Conservation (phyloP, 164 flowering plant genomes). For the Echeveria elegans region DNA sequence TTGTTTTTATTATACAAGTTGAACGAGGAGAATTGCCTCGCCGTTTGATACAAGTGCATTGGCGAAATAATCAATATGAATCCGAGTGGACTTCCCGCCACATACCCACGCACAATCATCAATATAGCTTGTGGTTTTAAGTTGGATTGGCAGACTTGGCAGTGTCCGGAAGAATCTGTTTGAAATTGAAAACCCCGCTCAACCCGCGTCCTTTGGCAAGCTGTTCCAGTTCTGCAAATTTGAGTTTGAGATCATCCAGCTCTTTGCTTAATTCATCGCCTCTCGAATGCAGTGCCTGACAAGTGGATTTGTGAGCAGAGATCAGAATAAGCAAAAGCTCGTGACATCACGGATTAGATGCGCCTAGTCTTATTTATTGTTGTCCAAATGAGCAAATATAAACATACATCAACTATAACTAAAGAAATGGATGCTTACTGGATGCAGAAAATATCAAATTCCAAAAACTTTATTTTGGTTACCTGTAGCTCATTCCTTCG, state of each 20-base stretch:
- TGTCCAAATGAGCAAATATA: too few species aligned
- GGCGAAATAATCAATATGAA: neutral
- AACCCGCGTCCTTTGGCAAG: slow-evolving; percentile 52
- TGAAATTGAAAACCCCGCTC: slow-evolving; percentile 38
- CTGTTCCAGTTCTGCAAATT: slow-evolving; percentile 45
- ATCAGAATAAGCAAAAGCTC: too few species aligned
- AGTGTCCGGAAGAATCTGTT: slow-evolving; percentile 21
- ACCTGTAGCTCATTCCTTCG: slow-evolving; percentile 62
- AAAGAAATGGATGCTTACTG: too few species aligned
- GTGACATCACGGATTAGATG: too few species aligned
- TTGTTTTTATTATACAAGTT: neutral
- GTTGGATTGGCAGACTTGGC: slow-evolving; percentile 19
- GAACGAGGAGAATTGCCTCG: neutral
- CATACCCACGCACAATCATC: too few species aligned
- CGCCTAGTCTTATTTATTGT: too few species aligned
- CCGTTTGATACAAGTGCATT: neutral
- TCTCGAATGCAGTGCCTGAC: slow-evolving; percentile 54
- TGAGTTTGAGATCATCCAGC: slow-evolving; percentile 44
- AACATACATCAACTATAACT: too few species aligned
- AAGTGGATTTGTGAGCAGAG: neutral
- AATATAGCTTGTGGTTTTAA: slow-evolving; percentile 9
- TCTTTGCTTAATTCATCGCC: slow-evolving; percentile 47
- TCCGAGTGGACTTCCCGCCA: too few species aligned
- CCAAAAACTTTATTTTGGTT: neutral
- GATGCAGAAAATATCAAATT: too few species aligned